These are phyloP conservation scores for Scortechinia acanthostroma DNA, from an alignment of 2,329 filamentous ascomycete genomes.

Conservation along the genomic window DNA sequence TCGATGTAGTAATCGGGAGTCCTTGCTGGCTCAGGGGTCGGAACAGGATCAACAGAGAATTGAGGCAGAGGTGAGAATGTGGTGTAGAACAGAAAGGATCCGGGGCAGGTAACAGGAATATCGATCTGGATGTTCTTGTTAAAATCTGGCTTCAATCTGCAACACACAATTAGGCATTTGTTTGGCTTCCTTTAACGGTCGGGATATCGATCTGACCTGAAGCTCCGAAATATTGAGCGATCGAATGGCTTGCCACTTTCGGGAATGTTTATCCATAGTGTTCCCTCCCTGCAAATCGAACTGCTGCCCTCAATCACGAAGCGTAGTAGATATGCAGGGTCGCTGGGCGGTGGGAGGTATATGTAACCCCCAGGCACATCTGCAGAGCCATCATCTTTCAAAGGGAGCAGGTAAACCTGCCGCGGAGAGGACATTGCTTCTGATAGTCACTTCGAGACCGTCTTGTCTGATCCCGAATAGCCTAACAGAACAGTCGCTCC, in stretches of 20 bases:
- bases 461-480: no score
- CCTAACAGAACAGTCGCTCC: no score
- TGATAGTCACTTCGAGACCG: conserved; percentile 44
- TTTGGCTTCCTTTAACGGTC: background rate
- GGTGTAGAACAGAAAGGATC: conserved; percentile 89
- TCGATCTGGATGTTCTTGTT: conserved; percentile 86
- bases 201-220: conserved; percentile 72
- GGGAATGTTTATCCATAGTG: conserved; percentile 93
- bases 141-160: conserved; percentile 82
- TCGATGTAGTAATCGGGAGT: conserved; percentile 87
- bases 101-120: conserved; percentile 73
- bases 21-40: conserved; percentile 46
- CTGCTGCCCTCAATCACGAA: conserved; percentile 92
- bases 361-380: conserved; percentile 85
- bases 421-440: conserved; percentile 56
- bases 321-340: conserved; percentile 70
- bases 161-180: background rate
- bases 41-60: conserved; percentile 50
- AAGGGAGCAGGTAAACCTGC: conserved; percentile 81
- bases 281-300: conserved; percentile 89
- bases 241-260: conserved; percentile 68
- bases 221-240: conserved; percentile 75
- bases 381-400: conserved; percentile 89
- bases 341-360: conserved; percentile 72
- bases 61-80: conserved; percentile 83